phyloP scores from a whole-genome alignment of 2,329 filamentous ascomycete genomes.

The Chaetomiaceae sp. region DNA sequence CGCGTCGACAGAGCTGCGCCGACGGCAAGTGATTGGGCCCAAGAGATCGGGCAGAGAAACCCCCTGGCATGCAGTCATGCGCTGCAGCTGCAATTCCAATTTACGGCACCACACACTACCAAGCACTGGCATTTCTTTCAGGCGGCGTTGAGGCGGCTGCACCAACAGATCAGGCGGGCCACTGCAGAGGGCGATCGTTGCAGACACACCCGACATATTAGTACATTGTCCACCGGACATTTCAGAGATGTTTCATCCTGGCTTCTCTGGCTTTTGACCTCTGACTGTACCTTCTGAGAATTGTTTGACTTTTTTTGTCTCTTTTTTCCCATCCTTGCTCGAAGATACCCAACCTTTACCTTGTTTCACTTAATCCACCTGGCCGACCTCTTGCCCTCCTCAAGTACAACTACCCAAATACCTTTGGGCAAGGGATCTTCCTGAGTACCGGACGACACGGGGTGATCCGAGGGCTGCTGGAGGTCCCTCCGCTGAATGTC shows the following conservation, averaged over 20 bases:
- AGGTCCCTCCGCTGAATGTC: not conserved
- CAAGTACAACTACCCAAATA: not conserved
- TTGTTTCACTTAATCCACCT: too few species aligned
- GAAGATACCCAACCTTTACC: too few species aligned
- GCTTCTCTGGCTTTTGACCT: too few species aligned
- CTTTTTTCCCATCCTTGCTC: not conserved
- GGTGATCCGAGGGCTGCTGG: not conserved
- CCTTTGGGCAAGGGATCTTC: too few species aligned
- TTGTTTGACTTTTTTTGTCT: not conserved
- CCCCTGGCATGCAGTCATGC: constrained; percentile 1
- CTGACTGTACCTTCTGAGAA: not conserved
- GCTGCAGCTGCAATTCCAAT: constrained; percentile 8
- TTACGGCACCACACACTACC: not conserved
- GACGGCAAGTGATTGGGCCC: constrained; percentile 13
- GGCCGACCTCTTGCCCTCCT: too few species aligned
- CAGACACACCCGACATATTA: too few species aligned
- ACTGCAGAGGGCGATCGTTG: constrained; percentile 3
- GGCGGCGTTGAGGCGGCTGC: not conserved
- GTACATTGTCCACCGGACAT: constrained; percentile 1
- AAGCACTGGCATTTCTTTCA: not conserved
- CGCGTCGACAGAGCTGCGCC: constrained; percentile 1
- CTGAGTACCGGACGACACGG: too few species aligned
- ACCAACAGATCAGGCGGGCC: constrained; percentile 9
- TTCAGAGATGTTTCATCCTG: constrained; percentile 7
- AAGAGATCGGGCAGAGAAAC: not conserved